These are phyloP conservation scores for Periconia sp. DNA, from an alignment of 2,329 filamentous ascomycete species.

Conservation along the genomic window DNA sequence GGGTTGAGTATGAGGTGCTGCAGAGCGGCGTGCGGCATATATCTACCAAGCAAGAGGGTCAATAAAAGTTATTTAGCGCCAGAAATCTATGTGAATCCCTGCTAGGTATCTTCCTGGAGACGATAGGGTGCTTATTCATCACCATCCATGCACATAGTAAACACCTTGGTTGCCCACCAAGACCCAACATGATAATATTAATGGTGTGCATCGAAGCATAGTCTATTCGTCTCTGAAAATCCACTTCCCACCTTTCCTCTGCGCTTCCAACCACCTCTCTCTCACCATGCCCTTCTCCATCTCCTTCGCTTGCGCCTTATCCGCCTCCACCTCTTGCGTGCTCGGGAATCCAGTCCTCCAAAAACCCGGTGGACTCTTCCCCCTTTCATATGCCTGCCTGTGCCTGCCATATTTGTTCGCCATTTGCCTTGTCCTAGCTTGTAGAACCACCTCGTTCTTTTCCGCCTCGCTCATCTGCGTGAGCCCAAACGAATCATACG, in stretches of 20 bases:
- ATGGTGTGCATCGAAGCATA: neutral
- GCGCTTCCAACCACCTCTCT: slow-evolving; percentile 78
- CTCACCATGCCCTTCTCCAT: slow-evolving; percentile 66
- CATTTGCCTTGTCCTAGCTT: slow-evolving; percentile 72
- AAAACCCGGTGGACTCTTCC: slow-evolving; percentile 78
- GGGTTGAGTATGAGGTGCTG: slow-evolving; percentile 72
- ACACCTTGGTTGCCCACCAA: neutral
- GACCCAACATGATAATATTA: too few species aligned
- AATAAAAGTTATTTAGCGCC: too few species aligned
- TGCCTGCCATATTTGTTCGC: slow-evolving; percentile 79
- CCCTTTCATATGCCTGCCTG: slow-evolving; percentile 70
- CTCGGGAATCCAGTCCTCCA: slow-evolving; percentile 89
- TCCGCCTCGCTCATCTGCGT: slow-evolving; percentile 60
- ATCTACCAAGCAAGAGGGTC: neutral
- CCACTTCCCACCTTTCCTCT: slow-evolving; percentile 75
- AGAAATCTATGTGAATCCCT: too few species aligned
- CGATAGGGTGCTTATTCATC: too few species aligned
- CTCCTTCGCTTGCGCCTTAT: slow-evolving; percentile 66
- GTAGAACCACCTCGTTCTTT: slow-evolving; percentile 67
- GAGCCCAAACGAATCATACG: slow-evolving; percentile 39
- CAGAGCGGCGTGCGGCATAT: slow-evolving; percentile 29
- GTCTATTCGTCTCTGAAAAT: slow-evolving; percentile 75
- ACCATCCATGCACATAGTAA: too few species aligned
- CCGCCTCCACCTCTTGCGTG: slow-evolving; percentile 75
- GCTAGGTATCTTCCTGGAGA: too few species aligned